Conservation (phyloP, 208 protist genomes). For the Tritrichomonas foetus region DNA sequence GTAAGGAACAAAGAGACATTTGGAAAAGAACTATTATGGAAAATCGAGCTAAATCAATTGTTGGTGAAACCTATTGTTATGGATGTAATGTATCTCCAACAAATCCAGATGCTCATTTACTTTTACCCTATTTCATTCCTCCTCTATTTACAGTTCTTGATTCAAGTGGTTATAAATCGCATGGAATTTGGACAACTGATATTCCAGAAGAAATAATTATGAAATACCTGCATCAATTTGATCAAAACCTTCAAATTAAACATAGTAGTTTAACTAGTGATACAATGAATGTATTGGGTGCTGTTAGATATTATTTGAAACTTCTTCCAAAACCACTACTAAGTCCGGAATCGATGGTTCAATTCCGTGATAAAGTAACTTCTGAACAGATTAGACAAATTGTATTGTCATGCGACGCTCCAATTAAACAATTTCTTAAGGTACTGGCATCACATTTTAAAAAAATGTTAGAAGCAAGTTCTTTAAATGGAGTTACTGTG, state of each 20-base stretch:
- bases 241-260: not conserved
- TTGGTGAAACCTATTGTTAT: not conserved
- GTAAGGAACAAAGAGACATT: not conserved
- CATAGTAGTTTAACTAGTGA: too few relatives aligned
- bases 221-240: not conserved
- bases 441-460: slow-evolving; percentile 14
- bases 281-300: not conserved
- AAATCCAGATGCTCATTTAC: not conserved
- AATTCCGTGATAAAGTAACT: not conserved
- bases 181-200: slow-evolving; percentile 16
- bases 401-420: not conserved
- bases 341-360: not conserved
- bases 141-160: not conserved
- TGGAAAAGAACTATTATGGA: not conserved
- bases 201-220: not conserved
- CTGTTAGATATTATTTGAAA: not conserved
- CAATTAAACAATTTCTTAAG: not conserved
- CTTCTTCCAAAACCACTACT: not conserved
- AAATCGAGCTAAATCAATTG: not conserved
- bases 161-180: not conserved
- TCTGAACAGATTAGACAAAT: not conserved
- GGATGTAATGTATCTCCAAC: not conserved
- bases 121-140: not conserved
- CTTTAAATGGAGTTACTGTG: not conserved
- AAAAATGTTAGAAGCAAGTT: not conserved